phyloP scores from a whole-genome alignment of 108 stramenopile genomes.

The Pseudonitzschia multiseries region DNA sequence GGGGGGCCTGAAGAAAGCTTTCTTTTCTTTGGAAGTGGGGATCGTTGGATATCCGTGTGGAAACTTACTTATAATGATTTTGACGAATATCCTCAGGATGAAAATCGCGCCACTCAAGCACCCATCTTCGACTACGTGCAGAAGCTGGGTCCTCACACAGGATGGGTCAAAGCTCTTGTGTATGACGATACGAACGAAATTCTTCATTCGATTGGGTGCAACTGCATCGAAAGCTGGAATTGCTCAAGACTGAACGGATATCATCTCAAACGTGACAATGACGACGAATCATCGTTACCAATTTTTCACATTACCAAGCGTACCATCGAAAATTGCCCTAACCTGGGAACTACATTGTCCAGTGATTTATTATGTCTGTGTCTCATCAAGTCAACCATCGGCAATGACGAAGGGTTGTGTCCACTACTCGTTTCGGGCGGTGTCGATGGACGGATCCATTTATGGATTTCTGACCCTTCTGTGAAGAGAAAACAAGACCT shows the following conservation, averaged over 20 bases:
- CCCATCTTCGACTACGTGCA: slow-evolving; percentile 8
- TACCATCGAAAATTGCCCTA: slow-evolving; percentile 41
- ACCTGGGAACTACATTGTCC: slow-evolving; percentile 47
- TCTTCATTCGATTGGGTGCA: slow-evolving; percentile 56
- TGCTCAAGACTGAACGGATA: background rate
- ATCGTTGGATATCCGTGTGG: slow-evolving; percentile 48
- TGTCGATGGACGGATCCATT: slow-evolving; percentile 55
- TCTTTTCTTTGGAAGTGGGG: slow-evolving; percentile 42
- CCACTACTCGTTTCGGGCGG: slow-evolving; percentile 42
- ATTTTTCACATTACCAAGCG: slow-evolving; percentile 38
- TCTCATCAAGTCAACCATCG: slow-evolving; percentile 10
- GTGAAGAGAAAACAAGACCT: background rate
- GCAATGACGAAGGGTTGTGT: background rate
- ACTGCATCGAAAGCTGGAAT: slow-evolving; percentile 55
- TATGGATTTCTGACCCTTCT: slow-evolving; percentile 26
- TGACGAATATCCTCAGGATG: background rate
- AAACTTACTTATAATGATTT: background rate
- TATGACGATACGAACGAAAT: slow-evolving; percentile 5
- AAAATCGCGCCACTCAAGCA: background rate
- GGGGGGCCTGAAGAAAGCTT: background rate
- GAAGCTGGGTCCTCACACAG: slow-evolving; percentile 53
- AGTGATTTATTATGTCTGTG: slow-evolving; percentile 56
- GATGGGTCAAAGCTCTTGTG: slow-evolving; percentile 56
- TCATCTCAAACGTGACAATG: background rate
- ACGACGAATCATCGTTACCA: background rate